A percentile compares a stretch with the other conserved stretches of the same genome.
phyloP scores from a whole-genome alignment of 176 grass and related monocot species.

The Dendrocalamus sinicus region DNA sequence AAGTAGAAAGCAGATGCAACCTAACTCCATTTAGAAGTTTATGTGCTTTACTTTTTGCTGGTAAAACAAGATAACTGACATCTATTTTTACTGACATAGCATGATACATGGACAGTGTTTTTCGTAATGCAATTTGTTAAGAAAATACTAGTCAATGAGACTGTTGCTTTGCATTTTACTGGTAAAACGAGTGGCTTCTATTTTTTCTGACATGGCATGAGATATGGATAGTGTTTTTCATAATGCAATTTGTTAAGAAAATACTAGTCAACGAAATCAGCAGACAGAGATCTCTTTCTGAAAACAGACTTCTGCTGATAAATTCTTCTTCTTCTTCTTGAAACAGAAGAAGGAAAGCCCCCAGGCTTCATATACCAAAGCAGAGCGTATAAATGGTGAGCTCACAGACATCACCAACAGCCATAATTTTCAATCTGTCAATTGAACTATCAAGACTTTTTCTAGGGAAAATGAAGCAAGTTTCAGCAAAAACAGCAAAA shows the following conservation, averaged over 20 bases:
- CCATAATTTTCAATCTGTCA: no score
- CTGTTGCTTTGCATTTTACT: background rate
- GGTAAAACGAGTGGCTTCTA: background rate
- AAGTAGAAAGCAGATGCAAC: background rate
- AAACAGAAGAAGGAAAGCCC: no score
- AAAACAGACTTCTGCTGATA: slow-evolving; percentile 1
- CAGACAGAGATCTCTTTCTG: background rate
- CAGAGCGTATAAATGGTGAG: no score
- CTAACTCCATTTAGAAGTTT: background rate
- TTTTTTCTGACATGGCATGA: background rate
- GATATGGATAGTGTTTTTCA: background rate
- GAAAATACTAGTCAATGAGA: background rate
- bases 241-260: background rate
- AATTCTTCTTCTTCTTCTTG: background rate
- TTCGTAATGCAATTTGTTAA: background rate
- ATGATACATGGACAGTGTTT: background rate
- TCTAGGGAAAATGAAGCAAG: no score
- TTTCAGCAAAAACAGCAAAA: no score
- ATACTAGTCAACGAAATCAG: background rate
- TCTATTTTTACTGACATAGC: background rate
- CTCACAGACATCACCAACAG: no score
- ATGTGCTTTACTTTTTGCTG: background rate
- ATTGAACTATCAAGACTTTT: no score
- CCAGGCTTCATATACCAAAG: no score
- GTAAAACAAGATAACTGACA: background rate